These are phyloP conservation scores for Tolypocladium ophioglossoides DNA, from an alignment of 2,329 filamentous ascomycete genomes.

Conservation along the genomic window DNA sequence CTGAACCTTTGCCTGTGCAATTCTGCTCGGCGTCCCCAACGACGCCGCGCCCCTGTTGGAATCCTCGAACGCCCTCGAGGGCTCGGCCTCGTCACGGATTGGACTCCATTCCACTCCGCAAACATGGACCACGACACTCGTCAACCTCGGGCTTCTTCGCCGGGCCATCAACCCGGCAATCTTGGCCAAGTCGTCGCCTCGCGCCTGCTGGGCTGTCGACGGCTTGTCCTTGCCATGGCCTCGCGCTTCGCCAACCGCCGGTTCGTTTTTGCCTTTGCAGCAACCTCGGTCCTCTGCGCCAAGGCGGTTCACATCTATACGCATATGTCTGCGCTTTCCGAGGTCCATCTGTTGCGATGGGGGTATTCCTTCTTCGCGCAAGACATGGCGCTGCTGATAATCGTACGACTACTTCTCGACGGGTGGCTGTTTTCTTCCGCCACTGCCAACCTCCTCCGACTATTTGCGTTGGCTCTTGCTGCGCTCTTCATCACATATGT, in stretches of 20 bases:
- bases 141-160: too few species aligned
- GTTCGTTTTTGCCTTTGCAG: constrained; percentile 18
- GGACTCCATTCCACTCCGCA: too few species aligned
- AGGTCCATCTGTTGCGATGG: constrained; percentile 15
- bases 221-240: not conserved
- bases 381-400: constrained; percentile 16
- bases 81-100: too few species aligned
- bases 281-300: constrained; percentile 14
- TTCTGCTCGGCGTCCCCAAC: too few species aligned
- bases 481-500: constrained; percentile 10
- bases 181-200: not conserved
- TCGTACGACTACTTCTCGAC: constrained; percentile 18
- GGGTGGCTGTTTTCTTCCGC: not conserved
- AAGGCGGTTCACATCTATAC: constrained; percentile 18
- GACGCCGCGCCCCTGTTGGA: too few species aligned
- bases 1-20: too few species aligned
- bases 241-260: constrained; percentile 14
- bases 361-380: constrained; percentile 22
- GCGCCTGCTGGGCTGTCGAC: not conserved
- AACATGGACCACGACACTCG: too few species aligned
- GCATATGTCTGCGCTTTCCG: constrained; percentile 16
- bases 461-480: constrained; percentile 6
- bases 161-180: not conserved
- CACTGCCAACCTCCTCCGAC: constrained; percentile 2
- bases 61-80: too few species aligned